A percentile compares a stretch with the other conserved stretches of the same genome.
phyloP scores from a whole-genome alignment of 306 rosid species.

The Cicer bijugum region DNA sequence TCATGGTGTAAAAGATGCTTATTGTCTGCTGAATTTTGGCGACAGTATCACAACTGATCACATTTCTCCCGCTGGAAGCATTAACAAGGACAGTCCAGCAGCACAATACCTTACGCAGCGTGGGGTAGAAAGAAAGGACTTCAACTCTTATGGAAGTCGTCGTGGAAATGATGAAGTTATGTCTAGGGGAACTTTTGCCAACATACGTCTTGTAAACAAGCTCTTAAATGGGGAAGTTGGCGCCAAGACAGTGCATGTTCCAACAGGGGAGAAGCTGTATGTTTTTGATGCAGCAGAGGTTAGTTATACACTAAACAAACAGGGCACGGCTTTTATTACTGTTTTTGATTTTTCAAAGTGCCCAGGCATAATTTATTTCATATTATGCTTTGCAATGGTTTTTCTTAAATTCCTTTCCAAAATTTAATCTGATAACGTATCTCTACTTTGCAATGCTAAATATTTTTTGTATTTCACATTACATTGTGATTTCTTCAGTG shows the following conservation, averaged over 20 bases:
- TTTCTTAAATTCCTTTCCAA: slow-evolving; percentile 20
- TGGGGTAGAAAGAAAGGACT: slow-evolving; percentile 88
- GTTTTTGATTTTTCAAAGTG: slow-evolving; percentile 12
- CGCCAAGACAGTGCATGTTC: slow-evolving; percentile 87
- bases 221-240: slow-evolving; percentile 96
- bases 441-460: slow-evolving; percentile 7
- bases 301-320: slow-evolving; percentile 43
- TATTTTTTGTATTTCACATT: background rate
- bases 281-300: slow-evolving; percentile 94
- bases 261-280: slow-evolving; percentile 89
- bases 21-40: slow-evolving; percentile 91
- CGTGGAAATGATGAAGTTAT: slow-evolving; percentile 99
- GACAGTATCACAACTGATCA: slow-evolving; percentile 99
- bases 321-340: background rate
- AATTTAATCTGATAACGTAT: slow-evolving; percentile 4
- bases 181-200: slow-evolving; percentile 99
- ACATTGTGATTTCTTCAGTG: background rate
- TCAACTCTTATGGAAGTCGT: slow-evolving; percentile 98
- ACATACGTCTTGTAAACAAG: slow-evolving; percentile 96
- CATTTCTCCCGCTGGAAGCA: slow-evolving; percentile 99
- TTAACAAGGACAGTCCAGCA: slow-evolving; percentile 95
- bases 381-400: slow-evolving; percentile 17
- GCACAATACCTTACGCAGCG: slow-evolving; percentile 82
- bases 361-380: background rate
- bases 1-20: slow-evolving; percentile 96